Base-by-base conservation (phyloP, 2,329 filamentous ascomycete genomes). In the Diplodia intermedia region DNA sequence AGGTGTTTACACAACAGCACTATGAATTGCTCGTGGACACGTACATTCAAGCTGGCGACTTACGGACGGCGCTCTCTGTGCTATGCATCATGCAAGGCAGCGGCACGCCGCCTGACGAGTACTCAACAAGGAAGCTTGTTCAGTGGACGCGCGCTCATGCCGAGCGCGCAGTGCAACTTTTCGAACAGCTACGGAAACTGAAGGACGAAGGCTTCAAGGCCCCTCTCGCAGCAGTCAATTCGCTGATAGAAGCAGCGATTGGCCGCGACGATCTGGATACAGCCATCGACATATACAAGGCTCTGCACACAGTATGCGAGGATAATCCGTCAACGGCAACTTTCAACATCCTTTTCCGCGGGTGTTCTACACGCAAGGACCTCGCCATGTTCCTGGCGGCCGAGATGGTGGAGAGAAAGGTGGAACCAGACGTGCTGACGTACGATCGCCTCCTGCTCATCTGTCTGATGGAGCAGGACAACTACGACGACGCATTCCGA, bases 21-120 rank as follows among this genome's bases (percentile, higher is more conserved):
- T 97, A 95, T 78, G 93, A 96, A 77, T 85, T 90, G 33, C 84
- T 97, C 33, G 82, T 94, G 7, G 88, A 92, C 68, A 86, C 90
- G 4, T 92, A 96, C 74, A 82, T 88, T 12, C 77, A 78, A 18
- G 80, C 82, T 3, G 82, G 84, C 1, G 88, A 95, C 71, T 74
- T 94, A 8, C 79, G 81, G 29, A 87, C 88, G 31, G 90, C 91
- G 0, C 83, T 97, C 43, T 86, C 87, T 50, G 84, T 91, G 1
- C 82, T 97, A 18, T 87, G 87, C 71, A 89, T 93, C 75, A 95
- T 97, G 90, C 80, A 86, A 26, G 84, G 86, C 69, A 86, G 88
- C 20, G 87, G 88, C 5, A 76, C 90, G 5, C 76, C 84, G 49
- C 83, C 88, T 3, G 85, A 87, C 40, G 75, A 83, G 4, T 85